These are phyloP conservation scores for Trichosanthes cucumerina DNA, from an alignment of 306 rosid genomes.

Conservation along the genomic window DNA sequence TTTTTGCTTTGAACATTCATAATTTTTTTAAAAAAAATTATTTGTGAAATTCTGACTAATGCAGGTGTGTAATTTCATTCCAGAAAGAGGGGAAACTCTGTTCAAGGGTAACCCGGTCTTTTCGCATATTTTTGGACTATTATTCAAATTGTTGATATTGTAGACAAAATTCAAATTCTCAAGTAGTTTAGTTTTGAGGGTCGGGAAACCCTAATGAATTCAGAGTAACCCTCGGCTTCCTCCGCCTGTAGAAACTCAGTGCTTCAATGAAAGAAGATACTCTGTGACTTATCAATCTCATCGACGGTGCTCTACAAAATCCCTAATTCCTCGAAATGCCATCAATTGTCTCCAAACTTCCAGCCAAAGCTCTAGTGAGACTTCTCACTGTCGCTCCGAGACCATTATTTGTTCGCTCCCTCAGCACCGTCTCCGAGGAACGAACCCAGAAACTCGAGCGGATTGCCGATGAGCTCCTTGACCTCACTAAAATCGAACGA, in stretches of 20 bases:
- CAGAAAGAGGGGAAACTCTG: not conserved
- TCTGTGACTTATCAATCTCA: not conserved
- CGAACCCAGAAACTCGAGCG: conserved; percentile 29
- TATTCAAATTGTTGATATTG: not conserved
- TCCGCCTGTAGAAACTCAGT: not conserved
- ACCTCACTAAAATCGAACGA: conserved; percentile 30
- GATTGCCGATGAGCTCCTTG: conserved; percentile 32
- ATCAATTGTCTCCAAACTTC: conserved; percentile 14
- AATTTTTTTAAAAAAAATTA: too few relatives aligned
- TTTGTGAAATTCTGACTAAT: not conserved
- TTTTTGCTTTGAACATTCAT: too few relatives aligned
- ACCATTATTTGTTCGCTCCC: conserved; percentile 7
- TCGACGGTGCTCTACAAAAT: not conserved
- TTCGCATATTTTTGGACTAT: not conserved
- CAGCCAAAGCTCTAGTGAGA: conserved; percentile 15
- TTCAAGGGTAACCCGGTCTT: not conserved
- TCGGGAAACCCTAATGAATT: not conserved
- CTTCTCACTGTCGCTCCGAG: conserved; percentile 9
- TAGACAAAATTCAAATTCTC: not conserved
- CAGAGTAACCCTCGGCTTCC: not conserved
- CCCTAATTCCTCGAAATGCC: conserved; percentile 1
- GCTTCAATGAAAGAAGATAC: not conserved
- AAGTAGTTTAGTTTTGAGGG: not conserved
- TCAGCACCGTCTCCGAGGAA: conserved; percentile 16
- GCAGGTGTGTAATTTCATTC: not conserved